Percentiles rank a stretch among this genome's conserved stretches.
Evolutionary conservation across 75 land plant genomes (phyloP).

Genomic region (Pinus taeda): DNA sequence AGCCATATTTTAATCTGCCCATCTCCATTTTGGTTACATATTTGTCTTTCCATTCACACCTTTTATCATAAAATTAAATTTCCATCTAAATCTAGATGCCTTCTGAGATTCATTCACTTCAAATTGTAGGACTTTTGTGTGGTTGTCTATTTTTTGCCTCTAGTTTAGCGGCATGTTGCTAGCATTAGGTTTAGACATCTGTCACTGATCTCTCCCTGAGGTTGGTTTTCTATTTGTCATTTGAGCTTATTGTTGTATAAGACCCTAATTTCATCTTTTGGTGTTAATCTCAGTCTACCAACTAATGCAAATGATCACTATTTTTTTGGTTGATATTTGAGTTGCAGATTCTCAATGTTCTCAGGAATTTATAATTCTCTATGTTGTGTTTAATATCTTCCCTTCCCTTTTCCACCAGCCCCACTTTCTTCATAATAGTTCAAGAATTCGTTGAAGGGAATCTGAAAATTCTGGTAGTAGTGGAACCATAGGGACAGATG

Average conservation of each 20-base stretch:
- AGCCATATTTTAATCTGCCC: too few species aligned
- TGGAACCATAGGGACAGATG: conserved; percentile 3
- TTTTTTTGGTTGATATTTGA: not conserved
- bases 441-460: not conserved
- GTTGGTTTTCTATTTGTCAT: not conserved
- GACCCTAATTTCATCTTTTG: not conserved
- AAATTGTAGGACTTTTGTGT: not conserved
- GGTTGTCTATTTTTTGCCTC: not conserved
- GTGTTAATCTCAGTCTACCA: too few species aligned
- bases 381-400: too few species aligned
- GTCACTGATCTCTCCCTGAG: not conserved
- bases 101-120: not conserved
- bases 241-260: not conserved
- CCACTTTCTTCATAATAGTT: too few species aligned
- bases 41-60: too few species aligned
- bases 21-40: too few species aligned
- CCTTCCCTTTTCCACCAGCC: too few species aligned
- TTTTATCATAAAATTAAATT: too few species aligned
- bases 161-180: not conserved
- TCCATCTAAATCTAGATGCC: too few species aligned
- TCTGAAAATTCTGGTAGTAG: not conserved
- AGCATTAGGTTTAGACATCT: not conserved
- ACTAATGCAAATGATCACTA: not conserved
- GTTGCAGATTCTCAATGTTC: not conserved
- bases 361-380: not conserved